phyloP scores from a whole-genome alignment of 768 basidiomycete genomes.

The Leccinum variicolor region DNA sequence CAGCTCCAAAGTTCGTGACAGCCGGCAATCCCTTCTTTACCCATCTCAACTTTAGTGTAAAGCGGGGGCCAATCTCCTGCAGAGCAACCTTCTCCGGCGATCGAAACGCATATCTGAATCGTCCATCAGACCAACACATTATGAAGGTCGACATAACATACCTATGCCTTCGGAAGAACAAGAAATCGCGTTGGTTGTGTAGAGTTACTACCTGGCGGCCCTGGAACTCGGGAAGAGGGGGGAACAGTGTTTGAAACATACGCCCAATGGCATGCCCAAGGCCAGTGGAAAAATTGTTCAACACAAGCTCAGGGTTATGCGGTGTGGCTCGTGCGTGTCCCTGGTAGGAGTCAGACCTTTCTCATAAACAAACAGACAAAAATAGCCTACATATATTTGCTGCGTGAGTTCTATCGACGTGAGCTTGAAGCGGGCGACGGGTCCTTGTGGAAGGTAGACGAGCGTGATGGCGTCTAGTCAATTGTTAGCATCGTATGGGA shows the following conservation, averaged over 20 bases:
- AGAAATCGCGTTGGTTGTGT: slow-evolving; percentile 96
- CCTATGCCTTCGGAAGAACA: slow-evolving; percentile 96
- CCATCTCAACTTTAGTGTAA: slow-evolving; percentile 91
- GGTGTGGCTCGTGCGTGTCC: slow-evolving; percentile 91
- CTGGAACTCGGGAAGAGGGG: slow-evolving; percentile 91
- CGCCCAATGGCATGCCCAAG: slow-evolving; percentile 92
- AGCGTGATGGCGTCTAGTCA: slow-evolving; percentile 85
- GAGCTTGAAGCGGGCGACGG: slow-evolving; percentile 94
- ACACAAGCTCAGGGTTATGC: slow-evolving; percentile 91
- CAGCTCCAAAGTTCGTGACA: slow-evolving; percentile 65
- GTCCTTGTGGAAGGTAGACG: slow-evolving; percentile 86
- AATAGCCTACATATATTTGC: slow-evolving; percentile 70
- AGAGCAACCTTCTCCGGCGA: slow-evolving; percentile 87
- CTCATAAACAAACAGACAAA: neutral
- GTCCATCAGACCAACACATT: slow-evolving; percentile 5
- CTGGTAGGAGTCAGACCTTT: slow-evolving; percentile 36
- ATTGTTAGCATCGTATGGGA: slow-evolving; percentile 5
- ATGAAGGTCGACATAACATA: slow-evolving; percentile 33
- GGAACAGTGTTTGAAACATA: slow-evolving; percentile 96
- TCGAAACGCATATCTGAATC: slow-evolving; percentile 80
- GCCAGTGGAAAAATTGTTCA: slow-evolving; percentile 92
- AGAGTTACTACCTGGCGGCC: slow-evolving; percentile 96
- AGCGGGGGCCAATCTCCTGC: slow-evolving; percentile 97
- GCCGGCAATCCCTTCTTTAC: slow-evolving; percentile 86
- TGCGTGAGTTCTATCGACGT: slow-evolving; percentile 83